Evolutionary conservation across 495 filamentous ascomycete species (phyloP), one percentile per base, ranked within the genome.

Genomic region (Polyplosphaeria fusca): DNA sequence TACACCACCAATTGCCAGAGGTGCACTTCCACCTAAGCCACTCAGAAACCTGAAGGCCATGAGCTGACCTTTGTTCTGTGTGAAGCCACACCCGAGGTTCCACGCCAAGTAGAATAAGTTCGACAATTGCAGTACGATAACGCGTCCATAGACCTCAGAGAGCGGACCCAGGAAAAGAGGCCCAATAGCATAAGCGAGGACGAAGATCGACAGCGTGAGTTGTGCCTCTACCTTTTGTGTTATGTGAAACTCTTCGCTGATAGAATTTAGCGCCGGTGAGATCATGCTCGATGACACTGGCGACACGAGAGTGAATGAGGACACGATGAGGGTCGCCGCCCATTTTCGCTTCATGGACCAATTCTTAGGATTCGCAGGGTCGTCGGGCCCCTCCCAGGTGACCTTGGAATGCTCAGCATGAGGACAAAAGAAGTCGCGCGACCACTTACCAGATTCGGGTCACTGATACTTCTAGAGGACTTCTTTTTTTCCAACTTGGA

Each of bases 201-300:
- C 71, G 68, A 92, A 91, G 57, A 87, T 76, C 0, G 85, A 88
- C 32, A 93, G 69, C 0, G 78, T 80, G 30, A 91, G 70, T 23
- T 82, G 75, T 16, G 73, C 74, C 44, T 82, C 69, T 19, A 85
- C 73, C 58, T 74, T 59, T 26, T 77, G 76, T 0, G 68, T 74
- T 30, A 91, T 85, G 16, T 79, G 60, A 25, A 92, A 75, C 12
- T 91, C 86, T 1, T 12, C 22, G 30, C 38, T 63, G 56, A 37
- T 75, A 71, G 28, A 90, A 79, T 0, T 74, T 58, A 89, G 65
- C 0, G 82, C 83, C 0, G 89, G 89, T 0, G 88, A 84, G 4
- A 91, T 79, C 79, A 92, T 89, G 11, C 82, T 82, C 3, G 81
- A 85, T 1, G 82, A 81, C 11, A 85, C 76, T 0, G 87, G 86